Base-by-base conservation (phyloP, 2,329 filamentous ascomycete species). In the Tolypocladium guangdongense region DNA sequence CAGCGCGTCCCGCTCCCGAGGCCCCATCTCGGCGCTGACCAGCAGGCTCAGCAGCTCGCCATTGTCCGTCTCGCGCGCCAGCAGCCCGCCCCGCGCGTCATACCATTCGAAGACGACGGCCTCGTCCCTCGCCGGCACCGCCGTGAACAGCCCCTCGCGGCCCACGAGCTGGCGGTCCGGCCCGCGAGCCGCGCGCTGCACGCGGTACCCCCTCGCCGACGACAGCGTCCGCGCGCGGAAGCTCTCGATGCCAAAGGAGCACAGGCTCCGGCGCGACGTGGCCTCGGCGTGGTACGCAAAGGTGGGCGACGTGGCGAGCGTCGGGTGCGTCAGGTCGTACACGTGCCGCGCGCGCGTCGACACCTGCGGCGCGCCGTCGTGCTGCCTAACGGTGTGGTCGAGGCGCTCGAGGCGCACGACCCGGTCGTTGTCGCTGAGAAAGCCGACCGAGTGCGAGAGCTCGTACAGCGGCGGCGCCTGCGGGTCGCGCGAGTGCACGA, bases 291-390 rank as follows among this genome's bases (percentile, higher is more conserved):
- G 63, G 57, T 62, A 71, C 11, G 56, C 52, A 50, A 69, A 70
- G 18, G 60, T 59, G 22, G 67, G 62, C 18, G 58, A 59, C 36
- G 64, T 60, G 47, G 59, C 59, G 3, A 56, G 33, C 0, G 59
- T 63, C 0, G 66, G 65, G 49, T 70, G 68, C 53, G 63, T 66
- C 50, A 72, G 60, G 52, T 69, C 62, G 54, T 64, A 71, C 30
- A 71, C 59, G 53, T 67, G 67, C 16, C 64, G 63, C 36, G 64
- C 61, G 38, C 61, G 65, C 7, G 64, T 55, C 37, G 60, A 56
- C 30, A 65, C 54, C 30, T 63, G 59, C 2, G 68, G 63, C 20
- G 52, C 43, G 22, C 62, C 63, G 30, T 56, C 32, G 27, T 51
- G 51, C n/a, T 50, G 57, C 48, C 60, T 64, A 51, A 67, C 52